These are phyloP conservation scores for Protomyces gravidus DNA, from an alignment of 1,139 yeast genomes.

Conservation along the genomic window DNA sequence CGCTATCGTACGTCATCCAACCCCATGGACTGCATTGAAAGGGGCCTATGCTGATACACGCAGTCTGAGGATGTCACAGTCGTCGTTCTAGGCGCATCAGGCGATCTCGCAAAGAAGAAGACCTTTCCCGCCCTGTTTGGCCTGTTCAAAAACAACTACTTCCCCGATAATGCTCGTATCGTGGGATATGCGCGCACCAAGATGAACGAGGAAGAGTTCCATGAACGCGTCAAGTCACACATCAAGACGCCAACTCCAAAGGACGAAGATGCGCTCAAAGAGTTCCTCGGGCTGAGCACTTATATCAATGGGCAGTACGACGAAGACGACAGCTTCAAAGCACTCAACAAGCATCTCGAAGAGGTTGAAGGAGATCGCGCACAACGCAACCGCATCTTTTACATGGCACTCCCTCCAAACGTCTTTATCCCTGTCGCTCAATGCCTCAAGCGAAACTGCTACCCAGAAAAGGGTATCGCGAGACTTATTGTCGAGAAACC, in stretches of 20 bases:
- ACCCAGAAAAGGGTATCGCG: slow-evolving; percentile 64
- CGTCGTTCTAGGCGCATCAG: slow-evolving; percentile 93
- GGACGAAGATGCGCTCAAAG: slow-evolving; percentile 44
- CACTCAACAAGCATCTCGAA: slow-evolving; percentile 54
- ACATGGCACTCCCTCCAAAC: slow-evolving; percentile 91
- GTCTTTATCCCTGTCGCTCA: slow-evolving; percentile 77
- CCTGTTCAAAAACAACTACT: slow-evolving; percentile 66
- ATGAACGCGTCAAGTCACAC: slow-evolving; percentile 58
- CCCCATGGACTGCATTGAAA: no score
- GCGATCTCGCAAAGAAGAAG: slow-evolving; percentile 95
- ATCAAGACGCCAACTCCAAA: slow-evolving; percentile 58
- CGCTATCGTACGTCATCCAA: slow-evolving; percentile 1
- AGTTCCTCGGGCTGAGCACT: slow-evolving; percentile 58
- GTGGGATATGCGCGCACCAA: slow-evolving; percentile 90
- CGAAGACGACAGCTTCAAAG: slow-evolving; percentile 62
- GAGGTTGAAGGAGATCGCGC: slow-evolving; percentile 49
- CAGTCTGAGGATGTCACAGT: slow-evolving; percentile 42
- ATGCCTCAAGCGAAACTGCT: slow-evolving; percentile 63
- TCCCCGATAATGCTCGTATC: slow-evolving; percentile 66
- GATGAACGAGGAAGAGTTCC: slow-evolving; percentile 61
- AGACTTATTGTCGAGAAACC: slow-evolving; percentile 95
- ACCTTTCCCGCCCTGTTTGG: slow-evolving; percentile 53
- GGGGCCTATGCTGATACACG: background rate
- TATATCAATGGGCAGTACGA: slow-evolving; percentile 81
- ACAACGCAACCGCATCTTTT: slow-evolving; percentile 59